Base-by-base conservation (phyloP, 192 early-diverging fungal species). In the Coemansia sp. region DNA sequence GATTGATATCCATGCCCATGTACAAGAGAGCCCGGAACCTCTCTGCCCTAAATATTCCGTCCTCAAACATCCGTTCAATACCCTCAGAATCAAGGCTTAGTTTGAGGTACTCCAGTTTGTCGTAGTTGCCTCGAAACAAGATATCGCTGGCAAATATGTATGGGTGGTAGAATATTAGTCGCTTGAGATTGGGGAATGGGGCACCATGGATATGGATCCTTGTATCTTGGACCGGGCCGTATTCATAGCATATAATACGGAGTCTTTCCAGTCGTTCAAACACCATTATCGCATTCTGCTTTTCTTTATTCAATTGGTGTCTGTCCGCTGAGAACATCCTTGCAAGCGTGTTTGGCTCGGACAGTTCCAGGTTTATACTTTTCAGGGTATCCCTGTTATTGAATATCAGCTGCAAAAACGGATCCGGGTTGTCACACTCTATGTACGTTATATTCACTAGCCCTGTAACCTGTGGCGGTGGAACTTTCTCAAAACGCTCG, bases 131-230 rank as follows among this genome's bases (percentile, higher is more conserved):
- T 8, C 67, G 56, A 16, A 75, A 75, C 48, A 75, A 6, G 1
- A 44, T 63, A 16, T 69, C 67, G 26, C 45, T 56, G 6, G 72
- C 41, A 32, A 75, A 75, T 4, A 67, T 62, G 16, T 75, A 75
- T 38, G 60, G 50, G 16, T 70, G 68, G 42, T 43, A 21, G 61
- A 70, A 39, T 2, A 13, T 11, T 26, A 70, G 68, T 2, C 18
- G 9, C 39, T 38, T 32, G 2, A 70, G 68, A 9, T n/a, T 37
- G 2, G 68, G 68, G 38, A 70, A 70, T 32, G 32, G 41, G 10
- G 52, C 39, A 5, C 38, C 39, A 8, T 7, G 13, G 23, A 43
- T 56, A 9, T 45, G 56, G 10, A 41, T 39, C 37, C 38, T 38
- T 1, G 57, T 9, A 5, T n/a, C 57, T 8, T 8, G 32, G 3